Evolutionary conservation across 2,329 filamentous ascomycete genomes (phyloP).

Genomic region (Alternaria hordeiaustralica): DNA sequence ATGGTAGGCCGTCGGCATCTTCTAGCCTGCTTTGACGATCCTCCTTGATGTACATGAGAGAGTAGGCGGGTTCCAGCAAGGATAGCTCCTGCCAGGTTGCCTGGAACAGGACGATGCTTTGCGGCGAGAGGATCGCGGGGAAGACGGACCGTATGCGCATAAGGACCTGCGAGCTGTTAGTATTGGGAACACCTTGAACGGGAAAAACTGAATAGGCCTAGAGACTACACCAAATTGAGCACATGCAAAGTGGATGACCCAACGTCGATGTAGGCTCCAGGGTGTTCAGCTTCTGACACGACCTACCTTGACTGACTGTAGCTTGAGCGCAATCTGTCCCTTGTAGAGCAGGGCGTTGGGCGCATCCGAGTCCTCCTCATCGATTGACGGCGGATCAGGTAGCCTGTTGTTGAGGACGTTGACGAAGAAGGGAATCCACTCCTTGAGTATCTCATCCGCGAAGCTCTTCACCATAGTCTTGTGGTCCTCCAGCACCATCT

Average conservation of each 20-base stretch:
- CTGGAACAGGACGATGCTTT: constrained; percentile 82
- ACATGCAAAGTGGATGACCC: not conserved
- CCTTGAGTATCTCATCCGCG: constrained; percentile 80
- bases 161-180: constrained; percentile 65
- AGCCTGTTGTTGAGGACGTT: constrained; percentile 76
- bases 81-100: constrained; percentile 89
- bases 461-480: constrained; percentile 85
- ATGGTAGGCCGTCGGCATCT: constrained; percentile 89
- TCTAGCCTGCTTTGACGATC: constrained; percentile 87
- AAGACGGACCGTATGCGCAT: constrained; percentile 89
- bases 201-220: not conserved
- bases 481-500: constrained; percentile 96
- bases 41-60: constrained; percentile 82
- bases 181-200: not conserved
- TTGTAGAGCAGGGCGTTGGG: constrained; percentile 73
- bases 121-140: constrained; percentile 78
- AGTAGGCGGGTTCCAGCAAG: constrained; percentile 73
- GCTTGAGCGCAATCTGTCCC: constrained; percentile 82
- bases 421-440: constrained; percentile 91
- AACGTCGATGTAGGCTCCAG: not conserved
- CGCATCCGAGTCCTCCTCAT: constrained; percentile 64
- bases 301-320: constrained; percentile 82
- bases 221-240: not conserved
- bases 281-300: not conserved
- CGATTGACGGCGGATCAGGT: constrained; percentile 64